phyloP scores from a whole-genome alignment of 139 green algal species.

The Chlorella sp. region DNA sequence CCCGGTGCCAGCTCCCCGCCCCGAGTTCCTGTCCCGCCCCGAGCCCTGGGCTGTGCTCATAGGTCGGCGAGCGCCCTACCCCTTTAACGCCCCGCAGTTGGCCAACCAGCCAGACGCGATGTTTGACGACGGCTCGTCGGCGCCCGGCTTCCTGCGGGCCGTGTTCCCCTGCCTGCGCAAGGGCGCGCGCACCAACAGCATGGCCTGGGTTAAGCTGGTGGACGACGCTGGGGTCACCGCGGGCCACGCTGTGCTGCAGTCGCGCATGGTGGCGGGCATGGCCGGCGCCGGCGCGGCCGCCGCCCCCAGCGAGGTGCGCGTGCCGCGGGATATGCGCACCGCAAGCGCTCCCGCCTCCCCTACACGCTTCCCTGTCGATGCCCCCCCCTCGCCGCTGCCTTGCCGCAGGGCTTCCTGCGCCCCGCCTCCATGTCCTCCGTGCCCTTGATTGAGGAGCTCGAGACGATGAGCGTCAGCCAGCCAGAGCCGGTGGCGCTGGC shows the following conservation, averaged over 20 bases:
- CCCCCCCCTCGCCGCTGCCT: background rate
- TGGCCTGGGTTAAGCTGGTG: slow-evolving; percentile 45
- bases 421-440: background rate
- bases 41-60: no score
- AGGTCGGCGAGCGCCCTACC: no score
- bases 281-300: no score
- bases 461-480: slow-evolving; percentile 1
- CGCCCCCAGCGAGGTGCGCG: no score
- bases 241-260: slow-evolving; percentile 39
- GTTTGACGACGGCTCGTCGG: slow-evolving; percentile 7
- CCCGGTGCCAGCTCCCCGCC: no score
- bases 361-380: background rate
- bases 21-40: no score
- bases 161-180: slow-evolving; percentile 38
- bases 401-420: slow-evolving; percentile 16
- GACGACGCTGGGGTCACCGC: slow-evolving; percentile 14
- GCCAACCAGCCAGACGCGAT: slow-evolving; percentile 24
- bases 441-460: background rate
- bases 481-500: background rate
- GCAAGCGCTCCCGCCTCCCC: background rate
- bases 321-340: no score
- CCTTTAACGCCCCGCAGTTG: slow-evolving; percentile 9
- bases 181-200: slow-evolving; percentile 3
- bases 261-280: no score
- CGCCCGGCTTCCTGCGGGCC: slow-evolving; percentile 33